These are phyloP conservation scores for Fusarium pilosicola DNA, from an alignment of 2,329 filamentous ascomycete species.

Conservation along the genomic window DNA sequence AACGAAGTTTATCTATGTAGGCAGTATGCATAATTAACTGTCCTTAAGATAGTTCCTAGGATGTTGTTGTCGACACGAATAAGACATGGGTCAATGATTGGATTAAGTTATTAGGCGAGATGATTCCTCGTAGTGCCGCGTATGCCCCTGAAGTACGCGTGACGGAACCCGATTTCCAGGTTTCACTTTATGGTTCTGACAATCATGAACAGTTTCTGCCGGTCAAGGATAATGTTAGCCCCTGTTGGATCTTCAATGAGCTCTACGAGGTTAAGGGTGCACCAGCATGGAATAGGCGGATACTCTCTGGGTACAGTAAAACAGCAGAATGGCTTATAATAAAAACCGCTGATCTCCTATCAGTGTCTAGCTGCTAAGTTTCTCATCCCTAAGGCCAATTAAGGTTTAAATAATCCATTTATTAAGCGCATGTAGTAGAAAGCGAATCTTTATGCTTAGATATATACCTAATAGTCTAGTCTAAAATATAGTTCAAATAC, in stretches of 20 bases:
- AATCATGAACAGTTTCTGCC: conserved; percentile 22
- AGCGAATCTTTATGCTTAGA: background rate
- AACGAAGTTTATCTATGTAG: conserved; percentile 54
- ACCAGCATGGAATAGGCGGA: background rate
- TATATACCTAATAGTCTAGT: background rate
- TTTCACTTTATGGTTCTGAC: conserved; percentile 15
- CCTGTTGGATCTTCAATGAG: conserved; percentile 3
- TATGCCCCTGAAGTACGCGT: conserved; percentile 31
- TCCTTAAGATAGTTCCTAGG: conserved; percentile 14
- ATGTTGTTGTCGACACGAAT: conserved; percentile 9
- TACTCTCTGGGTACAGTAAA: background rate
- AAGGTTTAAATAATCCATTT: background rate
- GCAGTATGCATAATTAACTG: conserved; percentile 48
- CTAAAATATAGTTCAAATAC: background rate
- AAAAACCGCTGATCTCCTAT: background rate
- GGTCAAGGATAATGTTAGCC: conserved; percentile 32
- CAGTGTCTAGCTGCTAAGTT: background rate
- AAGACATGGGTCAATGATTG: conserved; percentile 28
- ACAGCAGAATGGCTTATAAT: background rate
- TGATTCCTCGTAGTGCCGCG: conserved; percentile 19
- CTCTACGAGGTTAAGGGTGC: background rate
- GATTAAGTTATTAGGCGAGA: conserved; percentile 39
- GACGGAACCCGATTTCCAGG: conserved; percentile 24
- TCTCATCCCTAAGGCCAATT: background rate
- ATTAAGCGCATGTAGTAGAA: background rate